Conservation (phyloP, 345 rosid genomes). For the Pistacia vera region DNA sequence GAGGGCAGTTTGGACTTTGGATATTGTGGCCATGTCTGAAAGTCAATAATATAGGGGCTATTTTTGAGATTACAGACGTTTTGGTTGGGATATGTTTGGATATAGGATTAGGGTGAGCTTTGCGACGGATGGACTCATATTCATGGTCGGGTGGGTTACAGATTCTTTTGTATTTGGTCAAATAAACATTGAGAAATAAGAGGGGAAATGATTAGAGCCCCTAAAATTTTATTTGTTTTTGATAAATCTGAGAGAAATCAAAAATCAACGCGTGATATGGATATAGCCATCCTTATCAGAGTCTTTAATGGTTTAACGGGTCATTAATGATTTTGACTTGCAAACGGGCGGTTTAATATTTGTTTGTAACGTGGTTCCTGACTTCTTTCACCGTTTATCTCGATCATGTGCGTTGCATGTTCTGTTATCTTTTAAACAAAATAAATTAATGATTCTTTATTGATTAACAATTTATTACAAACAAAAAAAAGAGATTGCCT, state of each 20-base stretch:
- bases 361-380: too few species aligned
- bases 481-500: not conserved
- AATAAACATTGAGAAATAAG: not conserved
- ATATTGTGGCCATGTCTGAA: not conserved
- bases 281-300: not conserved
- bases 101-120: not conserved
- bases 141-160: not conserved
- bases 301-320: not conserved
- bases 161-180: not conserved
- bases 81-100: not conserved
- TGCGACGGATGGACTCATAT: not conserved
- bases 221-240: not conserved
- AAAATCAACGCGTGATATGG: not conserved
- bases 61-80: not conserved
- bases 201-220: not conserved
- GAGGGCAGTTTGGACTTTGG: conserved; percentile 1
- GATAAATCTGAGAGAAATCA: not conserved
- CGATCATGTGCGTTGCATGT: not conserved
- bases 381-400: not conserved
- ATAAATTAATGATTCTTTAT: not conserved
- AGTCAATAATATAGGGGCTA: not conserved
- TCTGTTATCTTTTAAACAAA: not conserved
- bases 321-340: not conserved
- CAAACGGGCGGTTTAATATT: too few species aligned
- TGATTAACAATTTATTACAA: too few species aligned